Percentiles rank a stretch among this genome's conserved stretches.
These are phyloP conservation scores for Henningerozyma blattae DNA, from an alignment of 805 yeast species.

Conservation along the genomic window DNA sequence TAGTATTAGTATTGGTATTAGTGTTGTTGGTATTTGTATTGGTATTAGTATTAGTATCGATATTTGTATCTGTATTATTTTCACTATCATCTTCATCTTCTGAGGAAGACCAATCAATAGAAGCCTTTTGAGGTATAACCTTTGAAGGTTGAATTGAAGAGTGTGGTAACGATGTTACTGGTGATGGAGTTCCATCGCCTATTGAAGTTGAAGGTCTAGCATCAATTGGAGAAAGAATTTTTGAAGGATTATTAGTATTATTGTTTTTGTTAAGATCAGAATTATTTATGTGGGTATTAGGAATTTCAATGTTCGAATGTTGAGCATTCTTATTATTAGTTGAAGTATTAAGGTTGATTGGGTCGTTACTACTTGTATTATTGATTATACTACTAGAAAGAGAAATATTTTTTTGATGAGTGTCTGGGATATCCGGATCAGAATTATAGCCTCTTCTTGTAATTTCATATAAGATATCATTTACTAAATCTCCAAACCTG, in stretches of 20 bases:
- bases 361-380: background rate
- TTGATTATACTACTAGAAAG: background rate
- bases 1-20: no score
- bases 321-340: background rate
- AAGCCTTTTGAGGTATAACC: slow-evolving; percentile 76
- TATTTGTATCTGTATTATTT: no score
- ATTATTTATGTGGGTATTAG: background rate
- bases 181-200: background rate
- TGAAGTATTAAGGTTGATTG: background rate
- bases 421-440: background rate
- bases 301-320: background rate
- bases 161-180: slow-evolving; percentile 6
- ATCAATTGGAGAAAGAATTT: background rate
- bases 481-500: slow-evolving; percentile 80
- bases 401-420: background rate
- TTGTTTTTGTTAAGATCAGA: slow-evolving; percentile 1
- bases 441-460: slow-evolving; percentile 56
- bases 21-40: no score
- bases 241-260: slow-evolving; percentile 4
- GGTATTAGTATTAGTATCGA: no score
- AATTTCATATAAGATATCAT: slow-evolving; percentile 80
- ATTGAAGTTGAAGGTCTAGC: background rate
- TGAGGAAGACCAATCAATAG: slow-evolving; percentile 80
- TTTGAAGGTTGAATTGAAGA: slow-evolving; percentile 48
- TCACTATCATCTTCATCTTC: slow-evolving; percentile 26